Evolutionary conservation across 2,329 filamentous ascomycete genomes (phyloP), one percentile per base, ranked within the genome.

Genomic region (Xylariaceae sp.): DNA sequence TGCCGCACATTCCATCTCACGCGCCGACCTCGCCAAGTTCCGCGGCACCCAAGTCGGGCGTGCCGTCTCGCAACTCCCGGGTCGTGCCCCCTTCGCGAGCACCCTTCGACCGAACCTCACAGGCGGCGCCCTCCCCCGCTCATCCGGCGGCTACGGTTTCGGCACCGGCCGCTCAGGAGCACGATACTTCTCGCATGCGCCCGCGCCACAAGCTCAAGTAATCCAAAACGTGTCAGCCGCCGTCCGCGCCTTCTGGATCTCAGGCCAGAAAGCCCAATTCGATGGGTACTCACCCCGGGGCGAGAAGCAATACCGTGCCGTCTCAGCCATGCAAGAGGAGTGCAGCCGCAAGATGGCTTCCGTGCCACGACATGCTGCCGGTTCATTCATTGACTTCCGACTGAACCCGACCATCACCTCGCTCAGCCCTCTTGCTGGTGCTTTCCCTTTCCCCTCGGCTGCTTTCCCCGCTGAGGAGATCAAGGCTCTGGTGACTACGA

Each of bases 211-310:
- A 32, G 89, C 91, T 1, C 88, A 97, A 65, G 89, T 97, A 37
- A 80, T 97, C 41, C 86, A 93, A 66, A 95, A 95, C 67, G 92
- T 96, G n/a, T 95, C 89, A 11, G 84, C 90, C 57, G 93, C 90
- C 5, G 84, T 97, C 60, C 83, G 93, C 43, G 91, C 90, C 11
- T 96, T 98, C 68, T 85, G 88, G 69, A 76, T 95, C n/a, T 90
- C 87, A 0, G 93, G 93, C 0, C 83, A 95, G 60, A 93, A 91
- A 65, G 84, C 86, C 8, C 86, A 87, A 47, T 96, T 91, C 58
- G 87, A 95, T 63, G 92, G 92, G 11, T 65, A 85, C 35, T 82
- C 84, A 44, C 67, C 79, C 14, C 81, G 77, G 10, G 91, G 91
- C 36, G 83, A 91, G 67, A 86, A 86, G 68, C 79, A 80, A 48